Percentiles rank a stretch among this genome's conserved stretches.
Conservation (phyloP, 495 filamentous ascomycete genomes). For the Podospora tetraspora region DNA sequence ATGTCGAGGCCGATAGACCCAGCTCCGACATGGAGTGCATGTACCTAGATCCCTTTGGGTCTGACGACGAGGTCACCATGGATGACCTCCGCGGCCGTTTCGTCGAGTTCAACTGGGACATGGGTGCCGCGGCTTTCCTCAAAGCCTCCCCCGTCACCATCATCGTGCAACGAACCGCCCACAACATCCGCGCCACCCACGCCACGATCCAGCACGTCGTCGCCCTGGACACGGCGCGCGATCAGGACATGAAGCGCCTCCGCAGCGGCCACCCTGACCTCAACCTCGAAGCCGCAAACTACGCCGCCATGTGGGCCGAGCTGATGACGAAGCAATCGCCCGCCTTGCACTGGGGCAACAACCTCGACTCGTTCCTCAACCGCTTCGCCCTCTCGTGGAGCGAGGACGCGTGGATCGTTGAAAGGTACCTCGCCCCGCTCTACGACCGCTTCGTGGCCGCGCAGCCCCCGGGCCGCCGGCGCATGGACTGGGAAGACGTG, state of each 20-base stretch:
- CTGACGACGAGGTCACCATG: constrained; percentile 57
- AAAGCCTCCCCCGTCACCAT: constrained; percentile 54
- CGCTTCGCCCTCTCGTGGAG: constrained; percentile 64
- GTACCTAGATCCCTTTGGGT: constrained; percentile 81
- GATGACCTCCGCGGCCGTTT: constrained; percentile 56
- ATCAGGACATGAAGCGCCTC: constrained; percentile 31
- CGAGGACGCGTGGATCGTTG: constrained; percentile 62
- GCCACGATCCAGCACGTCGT: constrained; percentile 29
- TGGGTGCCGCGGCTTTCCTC: constrained; percentile 53
- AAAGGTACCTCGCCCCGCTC: constrained; percentile 59
- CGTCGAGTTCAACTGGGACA: constrained; percentile 54
- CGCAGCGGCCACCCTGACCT: constrained; percentile 34
- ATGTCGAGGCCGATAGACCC: constrained; percentile 25
- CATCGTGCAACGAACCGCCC: constrained; percentile 68
- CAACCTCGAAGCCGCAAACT: constrained; percentile 65
- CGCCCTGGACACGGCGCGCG: constrained; percentile 6
- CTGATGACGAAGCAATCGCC: constrained; percentile 54
- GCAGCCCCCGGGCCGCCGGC: constrained; percentile 15
- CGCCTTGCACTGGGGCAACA: constrained; percentile 36
- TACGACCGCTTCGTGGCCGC: constrained; percentile 35
- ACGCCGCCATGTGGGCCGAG: constrained; percentile 71
- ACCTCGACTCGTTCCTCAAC: constrained; percentile 56
- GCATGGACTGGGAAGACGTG: constrained; percentile 23
- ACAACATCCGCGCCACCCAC: constrained; percentile 63
- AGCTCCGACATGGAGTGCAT: constrained; percentile 48